Conservation (phyloP, 2,329 filamentous ascomycete species). For the Aureobasidium sp. region DNA sequence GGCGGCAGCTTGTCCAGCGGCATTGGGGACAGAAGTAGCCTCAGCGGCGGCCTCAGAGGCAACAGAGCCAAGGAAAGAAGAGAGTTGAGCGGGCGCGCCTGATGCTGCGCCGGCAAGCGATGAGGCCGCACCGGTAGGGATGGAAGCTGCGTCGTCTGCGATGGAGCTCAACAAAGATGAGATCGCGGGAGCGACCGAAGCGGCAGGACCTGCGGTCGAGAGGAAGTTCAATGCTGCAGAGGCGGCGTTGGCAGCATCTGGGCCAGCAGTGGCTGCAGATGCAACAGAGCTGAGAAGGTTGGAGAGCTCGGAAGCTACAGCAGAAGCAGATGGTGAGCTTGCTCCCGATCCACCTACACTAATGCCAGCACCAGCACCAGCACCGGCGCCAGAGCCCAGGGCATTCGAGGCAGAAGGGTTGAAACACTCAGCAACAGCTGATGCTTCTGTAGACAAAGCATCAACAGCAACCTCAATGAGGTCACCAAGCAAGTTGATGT, state of each 20-base stretch:
- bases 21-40: neutral
- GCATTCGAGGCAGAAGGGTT: neutral
- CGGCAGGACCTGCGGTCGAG: neutral
- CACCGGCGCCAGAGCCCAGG: neutral
- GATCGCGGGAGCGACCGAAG: neutral
- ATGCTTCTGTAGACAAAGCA: neutral
- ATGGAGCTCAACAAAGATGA: neutral
- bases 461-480: conserved; percentile 3
- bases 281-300: neutral
- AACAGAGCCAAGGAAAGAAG: neutral
- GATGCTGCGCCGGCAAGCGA: neutral
- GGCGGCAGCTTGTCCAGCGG: neutral
- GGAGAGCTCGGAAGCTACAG: neutral
- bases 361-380: neutral
- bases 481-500: conserved; percentile 5
- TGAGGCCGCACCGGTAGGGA: neutral
- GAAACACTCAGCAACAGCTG: conserved; percentile 1
- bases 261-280: neutral
- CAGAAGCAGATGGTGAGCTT: neutral
- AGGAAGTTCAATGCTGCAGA: neutral
- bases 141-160: neutral
- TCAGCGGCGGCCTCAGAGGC: neutral
- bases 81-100: neutral
- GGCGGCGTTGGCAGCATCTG: neutral
- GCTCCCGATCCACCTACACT: neutral